Percentiles rank a stretch among this genome's conserved stretches.
Evolutionary conservation across 352 stramenopile genomes (phyloP).

Genomic region (Proteromonas lacertae): DNA sequence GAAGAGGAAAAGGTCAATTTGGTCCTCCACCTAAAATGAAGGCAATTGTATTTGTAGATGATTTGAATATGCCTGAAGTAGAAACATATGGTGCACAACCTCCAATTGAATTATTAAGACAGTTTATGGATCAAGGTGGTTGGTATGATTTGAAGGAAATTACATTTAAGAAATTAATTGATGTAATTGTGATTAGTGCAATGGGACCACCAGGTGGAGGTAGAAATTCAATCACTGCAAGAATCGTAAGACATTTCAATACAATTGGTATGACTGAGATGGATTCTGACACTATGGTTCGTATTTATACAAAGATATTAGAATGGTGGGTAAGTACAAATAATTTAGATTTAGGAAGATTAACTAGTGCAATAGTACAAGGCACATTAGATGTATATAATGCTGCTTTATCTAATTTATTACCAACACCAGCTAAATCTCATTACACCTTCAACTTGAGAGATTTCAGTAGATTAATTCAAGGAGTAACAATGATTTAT

Average conservation of each 20-base stretch:
- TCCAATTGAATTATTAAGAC: constrained; percentile 55
- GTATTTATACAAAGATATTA: constrained; percentile 17
- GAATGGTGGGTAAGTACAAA: constrained; percentile 8
- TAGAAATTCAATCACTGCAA: constrained; percentile 42
- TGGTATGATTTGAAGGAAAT: constrained; percentile 73
- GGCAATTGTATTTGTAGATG: constrained; percentile 62
- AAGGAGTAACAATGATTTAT: constrained; percentile 28
- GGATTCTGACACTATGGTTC: constrained; percentile 35
- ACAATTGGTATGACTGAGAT: constrained; percentile 54
- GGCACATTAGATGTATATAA: constrained; percentile 36
- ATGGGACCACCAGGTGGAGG: constrained; percentile 56
- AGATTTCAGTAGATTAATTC: constrained; percentile 38
- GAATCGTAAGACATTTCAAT: constrained; percentile 59
- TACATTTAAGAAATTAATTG: constrained; percentile 47
- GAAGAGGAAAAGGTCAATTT: constrained; percentile 56
- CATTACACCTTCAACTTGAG: constrained; percentile 64
- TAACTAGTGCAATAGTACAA: constrained; percentile 16
- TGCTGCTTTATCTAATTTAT: constrained; percentile 26
- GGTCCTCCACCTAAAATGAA: constrained; percentile 47
- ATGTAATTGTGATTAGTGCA: constrained; percentile 44
- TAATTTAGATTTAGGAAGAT: constrained; percentile 9
- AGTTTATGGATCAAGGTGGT: constrained; percentile 65
- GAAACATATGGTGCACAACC: constrained; percentile 64
- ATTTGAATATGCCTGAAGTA: constrained; percentile 71
- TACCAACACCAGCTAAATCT: constrained; percentile 50